A percentile compares a stretch with the other conserved stretches of the same genome.
Evolutionary conservation across 441 rosid genomes (phyloP).

Genomic region (Geranium incanum): DNA sequence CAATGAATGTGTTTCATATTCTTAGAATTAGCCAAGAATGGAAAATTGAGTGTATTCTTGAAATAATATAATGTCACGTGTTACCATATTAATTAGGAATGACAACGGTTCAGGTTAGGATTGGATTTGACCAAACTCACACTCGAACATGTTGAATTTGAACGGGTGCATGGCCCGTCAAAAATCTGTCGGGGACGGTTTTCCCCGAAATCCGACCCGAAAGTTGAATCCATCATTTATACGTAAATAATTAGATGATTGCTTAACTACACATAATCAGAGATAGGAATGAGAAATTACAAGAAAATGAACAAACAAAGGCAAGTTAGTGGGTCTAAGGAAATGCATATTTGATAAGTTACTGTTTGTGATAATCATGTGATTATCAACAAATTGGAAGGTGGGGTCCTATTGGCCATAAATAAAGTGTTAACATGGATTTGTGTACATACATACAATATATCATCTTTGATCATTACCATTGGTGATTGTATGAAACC

Average conservation of each 20-base stretch:
- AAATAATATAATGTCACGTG: no score
- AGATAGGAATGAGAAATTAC: constrained; percentile 12
- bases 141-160: no score
- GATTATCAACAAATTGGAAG: constrained; percentile 8
- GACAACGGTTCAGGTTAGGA: no score
- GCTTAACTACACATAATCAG: neutral
- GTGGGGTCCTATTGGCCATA: constrained; percentile 3
- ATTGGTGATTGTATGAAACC: neutral
- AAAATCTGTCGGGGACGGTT: no score
- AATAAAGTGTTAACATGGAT: constrained; percentile 1
- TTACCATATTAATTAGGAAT: no score
- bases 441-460: neutral
- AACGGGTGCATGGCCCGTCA: no score
- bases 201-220: no score
- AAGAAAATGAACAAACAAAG: no score
- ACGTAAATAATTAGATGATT: constrained; percentile 12
- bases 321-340: neutral
- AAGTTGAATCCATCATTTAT: neutral
- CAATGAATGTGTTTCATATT: no score
- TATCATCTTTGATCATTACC: constrained; percentile 18
- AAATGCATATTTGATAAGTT: constrained; percentile 14
- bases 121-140: no score
- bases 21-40: no score
- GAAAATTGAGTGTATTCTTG: no score
- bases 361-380: constrained; percentile 2